Evolutionary conservation across 2,329 filamentous ascomycete species (phyloP).

Genomic region (Exophiala sideris): DNA sequence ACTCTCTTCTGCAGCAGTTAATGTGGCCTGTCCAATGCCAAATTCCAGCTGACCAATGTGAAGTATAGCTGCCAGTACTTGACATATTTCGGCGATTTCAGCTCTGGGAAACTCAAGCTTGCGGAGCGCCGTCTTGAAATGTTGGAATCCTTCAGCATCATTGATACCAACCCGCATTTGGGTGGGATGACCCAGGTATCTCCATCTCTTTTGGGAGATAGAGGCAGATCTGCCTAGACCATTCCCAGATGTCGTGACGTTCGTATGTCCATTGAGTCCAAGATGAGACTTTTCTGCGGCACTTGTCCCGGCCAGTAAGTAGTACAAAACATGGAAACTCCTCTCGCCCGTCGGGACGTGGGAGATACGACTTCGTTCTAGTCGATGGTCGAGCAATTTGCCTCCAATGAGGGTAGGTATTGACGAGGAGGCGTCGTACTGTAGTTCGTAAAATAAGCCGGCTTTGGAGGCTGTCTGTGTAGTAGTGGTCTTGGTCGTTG

Average conservation of each 20-base stretch:
- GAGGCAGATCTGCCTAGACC: conserved; percentile 54
- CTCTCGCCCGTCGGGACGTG: conserved; percentile 92
- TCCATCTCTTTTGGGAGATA: conserved; percentile 76
- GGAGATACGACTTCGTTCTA: conserved; percentile 87
- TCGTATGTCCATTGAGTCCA: conserved; percentile 53
- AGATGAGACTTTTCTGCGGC: conserved; percentile 85
- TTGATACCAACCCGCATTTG: conserved; percentile 97
- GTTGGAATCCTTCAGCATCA: conserved; percentile 89
- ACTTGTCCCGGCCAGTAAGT: conserved; percentile 88
- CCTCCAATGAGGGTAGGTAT: conserved; percentile 88
- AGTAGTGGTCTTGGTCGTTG: conserved; percentile 93
- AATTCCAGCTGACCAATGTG: conserved; percentile 98
- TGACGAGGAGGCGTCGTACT: conserved; percentile 87
- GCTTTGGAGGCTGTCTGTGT: conserved; percentile 95
- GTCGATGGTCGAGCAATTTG: conserved; percentile 87
- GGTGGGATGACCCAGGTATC: conserved; percentile 91
- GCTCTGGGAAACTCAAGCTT: conserved; percentile 91
- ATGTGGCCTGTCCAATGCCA: conserved; percentile 74
- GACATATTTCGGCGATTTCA: conserved; percentile 95
- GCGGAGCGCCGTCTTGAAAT: conserved; percentile 92
- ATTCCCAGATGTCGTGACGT: conserved; percentile 36
- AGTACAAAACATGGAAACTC: conserved; percentile 95
- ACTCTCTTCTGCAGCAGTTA: conserved; percentile 79
- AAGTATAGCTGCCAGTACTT: conserved; percentile 88
- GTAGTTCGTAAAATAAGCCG: conserved; percentile 90